Evolutionary conservation across 306 rosid genomes (phyloP).

Genomic region (Pyrus betulifolia): DNA sequence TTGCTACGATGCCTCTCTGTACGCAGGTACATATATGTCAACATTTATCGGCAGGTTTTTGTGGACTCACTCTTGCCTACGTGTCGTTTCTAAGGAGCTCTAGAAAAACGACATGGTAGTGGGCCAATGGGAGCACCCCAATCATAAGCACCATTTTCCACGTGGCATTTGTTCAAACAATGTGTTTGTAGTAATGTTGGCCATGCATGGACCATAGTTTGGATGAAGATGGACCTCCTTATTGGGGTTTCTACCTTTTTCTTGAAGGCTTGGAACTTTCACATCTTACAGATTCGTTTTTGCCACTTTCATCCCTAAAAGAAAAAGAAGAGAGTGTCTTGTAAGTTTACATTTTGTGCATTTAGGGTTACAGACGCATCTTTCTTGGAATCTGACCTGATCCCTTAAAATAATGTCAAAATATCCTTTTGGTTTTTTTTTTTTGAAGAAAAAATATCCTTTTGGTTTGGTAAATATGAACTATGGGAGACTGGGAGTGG

Average conservation of each 20-base stretch:
- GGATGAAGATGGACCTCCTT: not conserved
- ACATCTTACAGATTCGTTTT: not conserved
- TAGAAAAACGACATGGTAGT: not conserved
- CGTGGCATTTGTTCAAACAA: not conserved
- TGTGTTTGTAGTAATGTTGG: too few species aligned
- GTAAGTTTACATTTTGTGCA: not conserved
- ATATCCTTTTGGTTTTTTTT: not conserved
- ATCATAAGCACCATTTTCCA: not conserved
- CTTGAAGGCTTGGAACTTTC: not conserved
- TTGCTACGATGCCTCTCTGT: not conserved
- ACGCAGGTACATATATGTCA: not conserved
- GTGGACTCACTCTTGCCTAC: not conserved
- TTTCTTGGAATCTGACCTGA: not conserved
- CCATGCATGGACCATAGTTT: not conserved
- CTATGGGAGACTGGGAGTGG: not conserved
- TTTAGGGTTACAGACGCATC: not conserved
- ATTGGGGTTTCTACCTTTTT: not conserved
- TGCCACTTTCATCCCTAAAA: not conserved
- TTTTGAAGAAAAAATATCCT: not conserved
- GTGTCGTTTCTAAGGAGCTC: not conserved
- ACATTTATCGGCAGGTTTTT: not conserved
- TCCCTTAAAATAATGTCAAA: not conserved
- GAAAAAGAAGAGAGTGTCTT: not conserved
- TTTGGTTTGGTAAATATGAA: not conserved
- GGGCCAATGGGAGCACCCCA: not conserved